Base-by-base conservation (phyloP, 768 basidiomycete genomes). In the Lepiota brunneoincarnata region DNA sequence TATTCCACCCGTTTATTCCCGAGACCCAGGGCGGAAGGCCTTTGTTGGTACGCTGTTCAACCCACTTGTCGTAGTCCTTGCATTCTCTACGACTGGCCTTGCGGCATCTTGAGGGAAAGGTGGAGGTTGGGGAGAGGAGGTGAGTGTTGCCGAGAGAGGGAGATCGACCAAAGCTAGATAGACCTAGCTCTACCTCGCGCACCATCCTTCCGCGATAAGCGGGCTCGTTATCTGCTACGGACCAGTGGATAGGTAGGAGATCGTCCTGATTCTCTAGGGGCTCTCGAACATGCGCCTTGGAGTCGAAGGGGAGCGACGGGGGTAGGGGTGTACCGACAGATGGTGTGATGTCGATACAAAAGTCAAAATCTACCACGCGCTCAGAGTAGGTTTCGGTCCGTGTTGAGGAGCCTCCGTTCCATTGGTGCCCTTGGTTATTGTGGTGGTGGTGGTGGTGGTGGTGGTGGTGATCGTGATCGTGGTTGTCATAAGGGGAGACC, bases 311-410 rank as follows among this genome's bases (percentile, higher is more conserved):
- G n/a, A 17, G 21, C 23, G 44, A 6, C 17, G 44, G 36, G 26
- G 51, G 21, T 14, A 23, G 35, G 12, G 37, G 6, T 11, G 36
- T 31, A 17, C 10, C 3, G 11, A 28, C 14, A 21, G 52, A 31
- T 2, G 70, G 67, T 10, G 54, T 51, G 42, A 85, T 62, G 59
- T 84, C 80, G 62, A 90, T 80, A 57, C 65, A 73, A 64, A 90
- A 90, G 61, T 86, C 79, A 59, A 90, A 90, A 62, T 90, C 88
- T 18, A 76, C 74, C 39, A 89, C 71, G 0, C 70, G 80, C 57
- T 84, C 82, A 6, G 75, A 78, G 63, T 86, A 79, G n/a, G 67
- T 63, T 56, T 89, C 86, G 6, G 44, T 54, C 4, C 44, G 43
- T 7, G 35, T 38, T 2, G 52, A 42, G n/a, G 49, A 34, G 34